A percentile compares a stretch with the other conserved stretches of the same genome.
phyloP scores from a whole-genome alignment of 345 rosid genomes.

The Pugionium dolabratum region DNA sequence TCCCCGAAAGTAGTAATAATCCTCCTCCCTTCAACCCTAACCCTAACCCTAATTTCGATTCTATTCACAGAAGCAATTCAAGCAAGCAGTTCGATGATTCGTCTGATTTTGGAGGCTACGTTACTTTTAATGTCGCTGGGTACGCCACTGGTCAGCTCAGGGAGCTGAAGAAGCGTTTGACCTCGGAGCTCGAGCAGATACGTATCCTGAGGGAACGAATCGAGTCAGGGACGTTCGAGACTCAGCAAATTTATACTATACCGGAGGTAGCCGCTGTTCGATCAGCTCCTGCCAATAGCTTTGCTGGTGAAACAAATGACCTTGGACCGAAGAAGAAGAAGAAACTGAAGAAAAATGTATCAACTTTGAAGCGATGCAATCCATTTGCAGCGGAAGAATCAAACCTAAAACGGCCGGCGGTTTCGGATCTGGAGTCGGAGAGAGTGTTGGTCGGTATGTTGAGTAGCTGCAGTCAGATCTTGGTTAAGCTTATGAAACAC shows the following conservation, averaged over 20 bases:
- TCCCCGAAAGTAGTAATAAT: constrained; percentile 16
- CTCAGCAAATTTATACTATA: constrained; percentile 5
- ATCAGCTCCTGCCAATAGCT: constrained; percentile 49
- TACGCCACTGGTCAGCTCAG: constrained; percentile 49
- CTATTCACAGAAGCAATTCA: constrained; percentile 43
- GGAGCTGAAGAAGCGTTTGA: constrained; percentile 62
- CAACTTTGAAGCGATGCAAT: constrained; percentile 45
- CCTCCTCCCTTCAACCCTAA: constrained; percentile 44
- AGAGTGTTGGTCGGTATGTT: constrained; percentile 25
- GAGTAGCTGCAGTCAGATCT: constrained; percentile 42
- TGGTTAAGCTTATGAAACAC: constrained; percentile 64
- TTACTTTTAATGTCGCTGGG: constrained; percentile 65
- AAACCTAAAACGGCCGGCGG: constrained; percentile 3
- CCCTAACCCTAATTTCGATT: constrained; percentile 58
- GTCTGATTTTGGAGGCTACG: constrained; percentile 47
- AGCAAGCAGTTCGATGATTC: constrained; percentile 41
- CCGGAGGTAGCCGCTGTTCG: constrained; percentile 28
- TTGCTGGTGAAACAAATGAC: constrained; percentile 33
- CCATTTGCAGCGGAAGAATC: constrained; percentile 16
- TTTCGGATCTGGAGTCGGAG: constrained; percentile 19
- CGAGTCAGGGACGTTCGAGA: constrained; percentile 43
- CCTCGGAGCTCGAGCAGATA: constrained; percentile 68
- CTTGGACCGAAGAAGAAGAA: constrained; percentile 45
- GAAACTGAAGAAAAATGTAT: constrained; percentile 49
- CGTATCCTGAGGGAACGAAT: constrained; percentile 60